Evolutionary conservation across 345 rosid genomes (phyloP).

Genomic region (Corchorus capsularis): DNA sequence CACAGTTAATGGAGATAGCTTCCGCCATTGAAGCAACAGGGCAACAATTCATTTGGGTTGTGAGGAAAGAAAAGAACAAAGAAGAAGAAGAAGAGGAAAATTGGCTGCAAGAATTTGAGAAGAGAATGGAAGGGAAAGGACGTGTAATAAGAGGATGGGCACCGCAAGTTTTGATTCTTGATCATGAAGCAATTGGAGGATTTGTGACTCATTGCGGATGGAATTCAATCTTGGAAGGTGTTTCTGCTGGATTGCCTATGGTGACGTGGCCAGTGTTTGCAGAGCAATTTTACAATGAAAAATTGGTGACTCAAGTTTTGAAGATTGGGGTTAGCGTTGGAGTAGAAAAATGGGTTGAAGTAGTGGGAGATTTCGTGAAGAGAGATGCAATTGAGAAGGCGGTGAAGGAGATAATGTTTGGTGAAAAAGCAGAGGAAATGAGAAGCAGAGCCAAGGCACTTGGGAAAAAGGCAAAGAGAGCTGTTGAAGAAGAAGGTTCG

Average conservation of each 20-base stretch:
- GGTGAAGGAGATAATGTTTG: slow-evolving; percentile 39
- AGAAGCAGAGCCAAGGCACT: slow-evolving; percentile 28
- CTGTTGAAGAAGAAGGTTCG: slow-evolving; percentile 45
- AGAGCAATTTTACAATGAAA: slow-evolving; percentile 63
- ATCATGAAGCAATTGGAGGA: slow-evolving; percentile 52
- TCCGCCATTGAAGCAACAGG: too few relatives aligned
- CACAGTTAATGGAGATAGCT: too few relatives aligned
- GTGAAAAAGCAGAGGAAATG: slow-evolving; percentile 44
- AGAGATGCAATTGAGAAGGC: slow-evolving; percentile 45
- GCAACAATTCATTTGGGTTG: too few relatives aligned
- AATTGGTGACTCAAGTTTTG: slow-evolving; percentile 43
- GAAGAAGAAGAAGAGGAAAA: too few relatives aligned
- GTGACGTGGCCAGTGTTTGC: slow-evolving; percentile 57
- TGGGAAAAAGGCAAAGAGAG: slow-evolving; percentile 31
- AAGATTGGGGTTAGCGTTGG: slow-evolving; percentile 50
- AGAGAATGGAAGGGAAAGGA: too few relatives aligned
- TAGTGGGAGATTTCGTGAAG: slow-evolving; percentile 30
- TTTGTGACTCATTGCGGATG: slow-evolving; percentile 70
- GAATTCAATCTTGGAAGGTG: slow-evolving; percentile 60
- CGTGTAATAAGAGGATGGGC: slow-evolving; percentile 36
- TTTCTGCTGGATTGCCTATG: slow-evolving; percentile 53
- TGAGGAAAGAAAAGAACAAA: too few relatives aligned
- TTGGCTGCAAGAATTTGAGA: too few relatives aligned
- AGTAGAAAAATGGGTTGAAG: slow-evolving; percentile 27
- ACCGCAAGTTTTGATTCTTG: slow-evolving; percentile 58